phyloP scores from a whole-genome alignment of 768 basidiomycete genomes.

The Rhizopogon vinicolor region DNA sequence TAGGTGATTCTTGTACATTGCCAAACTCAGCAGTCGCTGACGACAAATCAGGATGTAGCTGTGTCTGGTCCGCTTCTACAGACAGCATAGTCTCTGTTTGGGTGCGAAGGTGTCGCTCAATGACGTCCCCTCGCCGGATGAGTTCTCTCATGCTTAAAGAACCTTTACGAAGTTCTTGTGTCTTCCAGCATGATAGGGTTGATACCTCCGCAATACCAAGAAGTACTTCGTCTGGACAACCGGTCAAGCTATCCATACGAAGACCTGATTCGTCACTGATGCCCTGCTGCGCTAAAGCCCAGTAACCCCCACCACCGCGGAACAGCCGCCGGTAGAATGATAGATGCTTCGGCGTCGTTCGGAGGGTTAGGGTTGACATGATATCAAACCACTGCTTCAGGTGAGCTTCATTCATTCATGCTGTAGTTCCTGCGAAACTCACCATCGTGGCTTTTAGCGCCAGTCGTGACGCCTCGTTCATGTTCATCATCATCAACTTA shows the following conservation, averaged over 20 bases:
- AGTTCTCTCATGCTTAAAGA: conserved; percentile 72
- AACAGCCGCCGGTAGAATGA: conserved; percentile 64
- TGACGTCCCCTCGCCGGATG: conserved; percentile 63
- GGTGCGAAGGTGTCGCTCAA: conserved; percentile 61
- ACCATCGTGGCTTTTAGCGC: conserved; percentile 73
- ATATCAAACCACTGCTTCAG: conserved; percentile 69
- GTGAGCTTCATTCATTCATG: neutral
- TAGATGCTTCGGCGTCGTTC: conserved; percentile 61
- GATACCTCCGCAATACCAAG: conserved; percentile 73
- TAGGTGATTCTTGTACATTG: conserved; percentile 11
- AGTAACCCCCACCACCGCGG: conserved; percentile 44
- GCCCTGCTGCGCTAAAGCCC: conserved; percentile 28
- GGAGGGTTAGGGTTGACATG: conserved; percentile 59
- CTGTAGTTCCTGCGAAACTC: conserved; percentile 24
- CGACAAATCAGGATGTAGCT: conserved; percentile 37
- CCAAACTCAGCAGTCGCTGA: conserved; percentile 4
- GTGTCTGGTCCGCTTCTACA: conserved; percentile 28
- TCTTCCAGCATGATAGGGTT: conserved; percentile 74
- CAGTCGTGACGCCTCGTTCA: conserved; percentile 50
- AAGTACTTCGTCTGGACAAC: conserved; percentile 76
- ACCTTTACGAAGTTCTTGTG: conserved; percentile 55
- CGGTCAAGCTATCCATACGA: conserved; percentile 65
- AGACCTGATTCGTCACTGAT: conserved; percentile 38
- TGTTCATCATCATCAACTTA: conserved; percentile 48
- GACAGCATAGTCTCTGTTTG: conserved; percentile 30